Evolutionary conservation across 2,329 filamentous ascomycete species (phyloP), one percentile per base, ranked within the genome.

Genomic region (Plectosphaerella sp.): DNA sequence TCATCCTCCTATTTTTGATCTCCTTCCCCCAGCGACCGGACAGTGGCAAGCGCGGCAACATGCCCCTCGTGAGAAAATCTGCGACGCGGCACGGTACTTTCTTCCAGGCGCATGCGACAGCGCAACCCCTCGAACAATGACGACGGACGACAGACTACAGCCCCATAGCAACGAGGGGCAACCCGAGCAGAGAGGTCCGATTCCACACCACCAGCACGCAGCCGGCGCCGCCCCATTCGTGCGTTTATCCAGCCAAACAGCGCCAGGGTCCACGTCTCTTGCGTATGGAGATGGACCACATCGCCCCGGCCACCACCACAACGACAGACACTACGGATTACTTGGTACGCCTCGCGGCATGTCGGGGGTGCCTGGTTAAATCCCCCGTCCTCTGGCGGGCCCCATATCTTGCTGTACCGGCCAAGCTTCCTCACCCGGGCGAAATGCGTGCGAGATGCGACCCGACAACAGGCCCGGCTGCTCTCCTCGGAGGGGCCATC

Each of bases 151-250:
- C 8, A 12, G 28, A 7, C 28, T 10, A 9, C 28, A 7, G 11
- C 22, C 22, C 22, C 22, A 22, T 22, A 22, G 22, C 22, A 12
- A 33, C 28, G 28, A 33, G 28, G 28, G 28, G 28, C 28, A 33
- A 33, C 11, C 28, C 43, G 33, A 33, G 28, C 28, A 33, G 28
- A 9, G 28, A 33, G 28, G 28, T 33, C 28, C 8, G 11, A 33
- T 48, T 37, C 18, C 35, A 48, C 33, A 20, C 41, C 41, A 18
- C 41, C 41, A 43, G 41, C 41, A 24, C 18, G 9, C 20, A 48
- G 20, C 20, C 35, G 36, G 35, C 43, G 49, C 47, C 42, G 47
- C 51, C 54, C 55, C 49, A 57, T 56, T 57, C 53, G 55, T 50
- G 55, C 55, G 55, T 57, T 57, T 56, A 56, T 41, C 47, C 47